Percentiles rank a stretch among this genome's conserved stretches.
These are phyloP conservation scores for Globisporangium takayamanum DNA, from an alignment of 352 stramenopile species.

Conservation along the genomic window DNA sequence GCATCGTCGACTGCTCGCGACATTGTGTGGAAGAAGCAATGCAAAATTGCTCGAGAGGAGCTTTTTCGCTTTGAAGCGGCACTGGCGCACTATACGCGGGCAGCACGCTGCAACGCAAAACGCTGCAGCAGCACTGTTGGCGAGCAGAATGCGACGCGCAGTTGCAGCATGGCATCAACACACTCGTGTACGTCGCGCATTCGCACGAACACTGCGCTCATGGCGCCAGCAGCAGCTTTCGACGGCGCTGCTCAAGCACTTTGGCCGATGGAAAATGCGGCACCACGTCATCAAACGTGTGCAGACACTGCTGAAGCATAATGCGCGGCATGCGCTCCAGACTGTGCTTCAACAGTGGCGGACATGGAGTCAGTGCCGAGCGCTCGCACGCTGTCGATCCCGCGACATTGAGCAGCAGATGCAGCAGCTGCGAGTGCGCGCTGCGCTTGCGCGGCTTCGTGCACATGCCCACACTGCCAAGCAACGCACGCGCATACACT, in stretches of 20 bases:
- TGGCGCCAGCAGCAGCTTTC: no score
- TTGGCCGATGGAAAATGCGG: no score
- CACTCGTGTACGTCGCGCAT: no score
- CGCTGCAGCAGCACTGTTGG: background rate
- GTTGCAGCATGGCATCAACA: slow-evolving; percentile 4
- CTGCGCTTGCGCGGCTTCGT: background rate
- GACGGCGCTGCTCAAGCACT: no score
- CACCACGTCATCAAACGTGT: no score
- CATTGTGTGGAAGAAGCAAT: slow-evolving; percentile 6
- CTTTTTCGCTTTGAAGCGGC: slow-evolving; percentile 25
- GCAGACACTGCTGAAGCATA: no score
- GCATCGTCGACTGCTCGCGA: slow-evolving; percentile 19
- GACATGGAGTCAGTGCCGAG: no score
- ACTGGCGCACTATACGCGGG: background rate
- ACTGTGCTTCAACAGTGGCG: no score
- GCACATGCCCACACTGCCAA: background rate
- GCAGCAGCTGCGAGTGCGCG: background rate
- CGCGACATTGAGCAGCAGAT: background rate
- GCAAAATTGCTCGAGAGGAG: slow-evolving; percentile 14
- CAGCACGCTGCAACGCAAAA: background rate
- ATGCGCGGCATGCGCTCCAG: no score
- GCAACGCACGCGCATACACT: background rate
- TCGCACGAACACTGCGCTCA: no score
- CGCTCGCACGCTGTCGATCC: background rate
- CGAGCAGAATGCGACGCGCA: slow-evolving; percentile 5